Base-by-base conservation (phyloP, 2,329 filamentous ascomycete species). In the Talaromyces islandicus region DNA sequence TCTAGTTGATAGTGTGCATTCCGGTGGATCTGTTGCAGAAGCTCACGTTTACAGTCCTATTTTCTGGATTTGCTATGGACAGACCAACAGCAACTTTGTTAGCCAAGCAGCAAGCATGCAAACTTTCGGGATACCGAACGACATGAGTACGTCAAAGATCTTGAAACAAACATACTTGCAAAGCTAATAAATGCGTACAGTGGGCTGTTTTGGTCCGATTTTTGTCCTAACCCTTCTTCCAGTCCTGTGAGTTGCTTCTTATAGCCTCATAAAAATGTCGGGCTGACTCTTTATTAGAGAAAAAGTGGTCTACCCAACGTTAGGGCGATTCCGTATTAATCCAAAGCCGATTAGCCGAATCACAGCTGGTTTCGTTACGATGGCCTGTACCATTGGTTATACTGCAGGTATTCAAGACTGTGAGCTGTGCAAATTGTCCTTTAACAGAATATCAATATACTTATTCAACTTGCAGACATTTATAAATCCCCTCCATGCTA, bases 21-120 rank as follows among this genome's bases (percentile, higher is more conserved):
- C 19, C 9, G n/a, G 41, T 46, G 9, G 41, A 11, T 7, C 6
- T 46, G n/a, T 21, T 11, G 1, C 7, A 24, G 19, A 21, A 11
- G 9, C 41, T 46, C 7, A 46, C 12, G 19, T 11, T 60, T 88
- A 85, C 77, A 78, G 83, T 48, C 85, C 86, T 32, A 77, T 84
- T 61, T 86, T 81, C 73, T 87, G 83, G 82, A 75, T 87, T 12
- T 48, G 38, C 50, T 62, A 54, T 27, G 29, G 27, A 4, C 60
- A 62, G 17, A 35, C 50, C 29, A 19, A 35, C 12, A 62, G 46
- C 12, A 62, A 62, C 24, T 55, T 62, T 32, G 51, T 62, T 38
- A 32, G 27, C 54, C 54, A 56, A 43, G 54, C 54, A 30, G 54
- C 27, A 6, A 85, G 84, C 57, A 56, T 56, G 54, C 14, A 56